These are phyloP conservation scores for Stephanodiscus minutulus DNA, from an alignment of 108 stramenopile species.

Conservation along the genomic window DNA sequence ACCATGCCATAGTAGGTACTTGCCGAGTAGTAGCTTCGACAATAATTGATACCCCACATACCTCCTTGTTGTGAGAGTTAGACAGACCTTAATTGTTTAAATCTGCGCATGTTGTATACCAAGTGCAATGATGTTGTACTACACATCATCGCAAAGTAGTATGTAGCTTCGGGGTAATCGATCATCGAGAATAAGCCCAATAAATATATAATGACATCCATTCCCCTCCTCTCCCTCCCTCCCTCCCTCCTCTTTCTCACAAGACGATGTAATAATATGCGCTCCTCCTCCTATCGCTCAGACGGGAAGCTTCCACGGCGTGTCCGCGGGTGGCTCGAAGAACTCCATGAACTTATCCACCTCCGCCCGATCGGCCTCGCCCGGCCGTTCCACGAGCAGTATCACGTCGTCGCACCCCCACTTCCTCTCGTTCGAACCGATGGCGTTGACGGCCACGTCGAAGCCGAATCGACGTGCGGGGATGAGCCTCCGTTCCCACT, in stretches of 20 bases:
- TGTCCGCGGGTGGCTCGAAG: conserved; percentile 80
- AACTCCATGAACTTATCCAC: conserved; percentile 78
- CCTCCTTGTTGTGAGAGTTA: no score
- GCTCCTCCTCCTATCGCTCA: no score
- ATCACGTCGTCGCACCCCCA: conserved; percentile 85
- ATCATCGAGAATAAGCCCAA: no score
- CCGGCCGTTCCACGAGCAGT: conserved; percentile 77
- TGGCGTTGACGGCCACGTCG: conserved; percentile 81
- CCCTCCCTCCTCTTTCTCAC: neutral
- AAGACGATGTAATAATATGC: no score
- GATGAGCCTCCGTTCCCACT: conserved; percentile 68
- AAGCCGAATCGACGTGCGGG: conserved; percentile 75
- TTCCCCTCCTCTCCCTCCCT: neutral
- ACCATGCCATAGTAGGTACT: no score
- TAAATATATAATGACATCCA: no score
- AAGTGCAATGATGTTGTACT: no score
- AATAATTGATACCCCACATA: no score
- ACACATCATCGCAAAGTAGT: neutral
- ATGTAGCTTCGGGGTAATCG: neutral
- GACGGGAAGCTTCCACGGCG: conserved; percentile 55
- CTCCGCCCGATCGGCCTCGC: conserved; percentile 56
- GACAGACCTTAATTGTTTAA: no score
- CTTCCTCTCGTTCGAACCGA: conserved; percentile 75
- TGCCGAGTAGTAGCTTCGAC: no score
- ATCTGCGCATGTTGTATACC: no score